A percentile compares a stretch with the other conserved stretches of the same genome.
Evolutionary conservation across 768 basidiomycete genomes (phyloP).

Genomic region (Termitomyces titanicus): DNA sequence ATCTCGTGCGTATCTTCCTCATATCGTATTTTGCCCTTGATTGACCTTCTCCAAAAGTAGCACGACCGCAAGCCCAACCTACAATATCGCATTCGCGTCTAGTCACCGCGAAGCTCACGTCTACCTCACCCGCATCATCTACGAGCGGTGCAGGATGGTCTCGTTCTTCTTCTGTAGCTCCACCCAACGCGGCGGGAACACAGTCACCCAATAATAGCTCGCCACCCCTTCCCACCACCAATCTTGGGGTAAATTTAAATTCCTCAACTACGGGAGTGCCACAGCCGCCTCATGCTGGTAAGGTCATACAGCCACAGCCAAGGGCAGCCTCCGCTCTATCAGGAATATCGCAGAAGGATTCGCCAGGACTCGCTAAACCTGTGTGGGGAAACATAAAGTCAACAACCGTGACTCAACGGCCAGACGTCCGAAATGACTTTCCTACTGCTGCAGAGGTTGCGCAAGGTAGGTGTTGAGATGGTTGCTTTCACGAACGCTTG

Average conservation of each 20-base stretch:
- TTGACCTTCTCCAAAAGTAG: slow-evolving; percentile 30
- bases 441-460: slow-evolving; percentile 97
- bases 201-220: slow-evolving; percentile 44
- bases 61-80: slow-evolving; percentile 53
- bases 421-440: slow-evolving; percentile 67
- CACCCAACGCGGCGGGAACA: slow-evolving; percentile 41
- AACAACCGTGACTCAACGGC: slow-evolving; percentile 31
- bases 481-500: not conserved
- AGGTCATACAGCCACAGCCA: slow-evolving; percentile 67
- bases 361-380: slow-evolving; percentile 38
- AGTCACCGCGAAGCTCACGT: slow-evolving; percentile 84
- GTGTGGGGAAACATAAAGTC: slow-evolving; percentile 71
- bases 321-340: slow-evolving; percentile 34
- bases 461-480: slow-evolving; percentile 50
- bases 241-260: slow-evolving; percentile 28
- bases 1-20: slow-evolving; percentile 39
- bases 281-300: slow-evolving; percentile 55
- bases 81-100: slow-evolving; percentile 71
- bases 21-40: not conserved
- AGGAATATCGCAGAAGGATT: slow-evolving; percentile 28
- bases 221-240: slow-evolving; percentile 33
- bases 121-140: slow-evolving; percentile 52
- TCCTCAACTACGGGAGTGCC: slow-evolving; percentile 30
- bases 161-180: slow-evolving; percentile 69
- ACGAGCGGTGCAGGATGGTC: slow-evolving; percentile 72